Evolutionary conservation across 129 eudicot genomes (phyloP).

Genomic region (Centaurea solstitialis): DNA sequence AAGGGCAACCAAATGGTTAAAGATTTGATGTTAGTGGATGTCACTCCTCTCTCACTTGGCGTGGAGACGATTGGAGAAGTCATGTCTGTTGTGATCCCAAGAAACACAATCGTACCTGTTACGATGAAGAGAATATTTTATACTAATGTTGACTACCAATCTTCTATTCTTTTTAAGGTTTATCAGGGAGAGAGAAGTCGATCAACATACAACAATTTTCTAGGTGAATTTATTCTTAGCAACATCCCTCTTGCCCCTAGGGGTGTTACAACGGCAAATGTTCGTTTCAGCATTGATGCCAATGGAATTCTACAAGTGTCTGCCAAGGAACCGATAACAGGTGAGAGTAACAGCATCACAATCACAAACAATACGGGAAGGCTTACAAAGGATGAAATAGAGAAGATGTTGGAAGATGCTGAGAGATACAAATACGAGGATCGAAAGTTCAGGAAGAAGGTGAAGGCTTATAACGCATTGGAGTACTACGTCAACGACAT

Average conservation of each 20-base stretch:
- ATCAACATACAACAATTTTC: neutral
- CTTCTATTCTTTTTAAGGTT: neutral
- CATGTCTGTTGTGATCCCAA: slow-evolving; percentile 6
- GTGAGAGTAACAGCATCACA: neutral
- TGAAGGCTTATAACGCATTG: slow-evolving; percentile 10
- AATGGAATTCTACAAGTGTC: slow-evolving; percentile 6
- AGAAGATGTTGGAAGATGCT: slow-evolving; percentile 9
- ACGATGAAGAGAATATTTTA: neutral
- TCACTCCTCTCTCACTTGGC: slow-evolving; percentile 17
- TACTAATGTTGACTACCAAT: neutral
- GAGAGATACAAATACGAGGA: neutral
- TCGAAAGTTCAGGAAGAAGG: neutral
- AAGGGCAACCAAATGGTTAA: no score
- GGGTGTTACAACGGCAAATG: slow-evolving; percentile 1
- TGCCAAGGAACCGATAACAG: slow-evolving; percentile 7
- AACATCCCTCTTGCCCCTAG: slow-evolving; percentile 9
- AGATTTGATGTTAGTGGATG: neutral
- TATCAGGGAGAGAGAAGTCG: slow-evolving; percentile 27
- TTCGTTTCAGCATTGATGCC: slow-evolving; percentile 8
- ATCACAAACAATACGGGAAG: neutral
- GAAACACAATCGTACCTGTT: slow-evolving; percentile 6
- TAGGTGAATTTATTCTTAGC: neutral
- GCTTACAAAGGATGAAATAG: slow-evolving; percentile 1
- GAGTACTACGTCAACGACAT: slow-evolving; percentile 2
- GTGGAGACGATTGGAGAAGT: neutral